These are phyloP conservation scores for Psilocybe azurescens DNA, from an alignment of 768 basidiomycete species.

Conservation along the genomic window DNA sequence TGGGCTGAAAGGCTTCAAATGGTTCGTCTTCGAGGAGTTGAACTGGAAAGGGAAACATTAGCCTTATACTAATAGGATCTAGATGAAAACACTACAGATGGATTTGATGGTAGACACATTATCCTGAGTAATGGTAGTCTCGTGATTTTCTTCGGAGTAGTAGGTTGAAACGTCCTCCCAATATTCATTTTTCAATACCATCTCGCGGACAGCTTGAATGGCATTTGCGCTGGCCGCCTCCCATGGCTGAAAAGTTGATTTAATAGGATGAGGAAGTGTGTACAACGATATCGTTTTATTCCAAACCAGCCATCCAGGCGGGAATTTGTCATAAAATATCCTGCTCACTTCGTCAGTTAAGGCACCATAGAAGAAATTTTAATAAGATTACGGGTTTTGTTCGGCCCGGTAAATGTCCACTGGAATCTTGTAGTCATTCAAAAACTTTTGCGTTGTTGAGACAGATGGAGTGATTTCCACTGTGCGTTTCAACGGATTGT, in stretches of 20 bases:
- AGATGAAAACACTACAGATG: conserved; percentile 52
- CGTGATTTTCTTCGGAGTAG: conserved; percentile 81
- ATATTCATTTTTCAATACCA: conserved; percentile 53
- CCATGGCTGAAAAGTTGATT: conserved; percentile 65
- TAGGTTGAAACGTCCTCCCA: conserved; percentile 74
- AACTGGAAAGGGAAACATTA: conserved; percentile 43
- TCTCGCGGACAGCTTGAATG: conserved; percentile 52
- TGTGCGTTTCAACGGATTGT: conserved; percentile 68
- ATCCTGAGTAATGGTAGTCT: conserved; percentile 67
- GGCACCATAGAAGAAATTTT: background rate
- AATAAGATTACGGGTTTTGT: conserved; percentile 49
- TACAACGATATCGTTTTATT: conserved; percentile 49
- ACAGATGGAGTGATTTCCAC: conserved; percentile 55
- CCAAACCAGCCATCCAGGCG: conserved; percentile 78
- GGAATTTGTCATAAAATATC: conserved; percentile 58
- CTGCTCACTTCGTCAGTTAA: conserved; percentile 34
- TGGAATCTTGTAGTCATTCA: conserved; percentile 59
- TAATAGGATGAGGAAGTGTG: conserved; percentile 47
- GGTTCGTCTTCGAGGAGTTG: conserved; percentile 82
- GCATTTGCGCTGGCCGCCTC: conserved; percentile 56
- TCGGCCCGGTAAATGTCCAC: conserved; percentile 39
- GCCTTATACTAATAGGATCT: background rate
- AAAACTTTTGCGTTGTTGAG: conserved; percentile 58
- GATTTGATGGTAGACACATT: conserved; percentile 77
- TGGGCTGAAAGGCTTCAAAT: conserved; percentile 63